Base-by-base conservation (phyloP, 768 basidiomycete species). In the Antrodiella citrinella region DNA sequence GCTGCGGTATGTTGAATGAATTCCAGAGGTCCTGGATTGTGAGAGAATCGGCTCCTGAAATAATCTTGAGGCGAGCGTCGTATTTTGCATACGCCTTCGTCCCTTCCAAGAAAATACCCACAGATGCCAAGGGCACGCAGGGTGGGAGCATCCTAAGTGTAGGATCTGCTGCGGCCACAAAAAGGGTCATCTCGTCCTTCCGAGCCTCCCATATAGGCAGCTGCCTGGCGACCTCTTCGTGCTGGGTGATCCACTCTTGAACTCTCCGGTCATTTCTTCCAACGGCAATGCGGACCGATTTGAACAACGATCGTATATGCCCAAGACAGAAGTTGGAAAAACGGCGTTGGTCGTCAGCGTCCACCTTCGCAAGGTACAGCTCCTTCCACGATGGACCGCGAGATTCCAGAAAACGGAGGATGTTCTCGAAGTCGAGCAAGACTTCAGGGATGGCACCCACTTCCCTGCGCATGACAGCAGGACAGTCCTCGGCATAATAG, bases 161-260 rank as follows among this genome's bases (percentile, higher is more conserved):
- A 15, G 30, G 30, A 20, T 23, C 15, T 5, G n/a, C 4, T n/a
- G 39, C 39, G 12, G 25, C n/a, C 22, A 40, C 22, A 15, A 35
- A 15, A 7, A 35, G 7, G 4, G n/a, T 4, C 18, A 24, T 13
- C 15, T 35, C 26, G 21, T 24, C 20, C 15, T 26, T 10, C 19
- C 35, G 20, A 4, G 47, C 47, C 21, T 18, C 4, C 47, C 47
- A 48, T 18, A 39, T 48, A 12, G 47, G 47, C 4, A 48, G 47
- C 21, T 38, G 35, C 18, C 25, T 18, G 12, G 47, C 47, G 18
- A 48, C 35, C 10, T 48, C 26, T 19, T 43, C 41, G 19, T 43
- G 21, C 7, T 43, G 9, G 18, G 19, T 19, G 9, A 35, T 15
- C 30, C 15, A 7, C 15, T 43, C 9, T 9, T 18, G 41, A 18